Conservation (phyloP, 164 flowering plant species). For the Liquidambar formosana region DNA sequence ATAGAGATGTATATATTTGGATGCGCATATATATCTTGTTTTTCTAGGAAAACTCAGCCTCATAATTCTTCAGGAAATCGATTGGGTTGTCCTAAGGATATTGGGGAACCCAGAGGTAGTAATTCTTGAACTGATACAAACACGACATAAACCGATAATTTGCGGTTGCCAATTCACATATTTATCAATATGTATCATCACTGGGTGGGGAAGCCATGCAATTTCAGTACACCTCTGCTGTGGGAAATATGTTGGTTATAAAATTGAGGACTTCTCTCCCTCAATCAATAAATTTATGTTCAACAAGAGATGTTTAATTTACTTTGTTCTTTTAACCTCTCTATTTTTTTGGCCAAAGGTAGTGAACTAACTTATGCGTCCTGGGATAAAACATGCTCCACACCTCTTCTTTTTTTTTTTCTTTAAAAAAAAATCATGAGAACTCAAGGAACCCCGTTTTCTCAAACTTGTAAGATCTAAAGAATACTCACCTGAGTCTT, state of each 20-base stretch:
- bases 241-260: slow-evolving; percentile 35
- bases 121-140: slow-evolving; percentile 19
- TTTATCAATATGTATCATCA: slow-evolving; percentile 62
- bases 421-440: too few species aligned
- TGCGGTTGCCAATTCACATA: slow-evolving; percentile 56
- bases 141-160: slow-evolving; percentile 37
- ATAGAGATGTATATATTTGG: too few species aligned
- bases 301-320: slow-evolving; percentile 36
- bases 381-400: slow-evolving; percentile 46
- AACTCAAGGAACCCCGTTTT: too few species aligned
- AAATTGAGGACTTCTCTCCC: slow-evolving; percentile 55
- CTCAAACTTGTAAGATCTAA: too few species aligned
- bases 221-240: slow-evolving; percentile 39
- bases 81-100: slow-evolving; percentile 33
- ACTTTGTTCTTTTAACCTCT: slow-evolving; percentile 68
- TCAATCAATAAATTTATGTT: slow-evolving; percentile 42
- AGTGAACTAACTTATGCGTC: slow-evolving; percentile 53
- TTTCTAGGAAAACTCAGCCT: slow-evolving; percentile 31
- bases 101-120: slow-evolving; percentile 23
- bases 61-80: slow-evolving; percentile 26
- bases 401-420: too few species aligned
- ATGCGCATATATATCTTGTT: too few species aligned
- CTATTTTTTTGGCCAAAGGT: slow-evolving; percentile 58
- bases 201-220: slow-evolving; percentile 62
- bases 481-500: too few species aligned